Percentiles rank a stretch among this genome's conserved stretches.
These are phyloP conservation scores for Trichoderma reesei DNA, from an alignment of 495 filamentous ascomycete genomes.

Conservation along the genomic window DNA sequence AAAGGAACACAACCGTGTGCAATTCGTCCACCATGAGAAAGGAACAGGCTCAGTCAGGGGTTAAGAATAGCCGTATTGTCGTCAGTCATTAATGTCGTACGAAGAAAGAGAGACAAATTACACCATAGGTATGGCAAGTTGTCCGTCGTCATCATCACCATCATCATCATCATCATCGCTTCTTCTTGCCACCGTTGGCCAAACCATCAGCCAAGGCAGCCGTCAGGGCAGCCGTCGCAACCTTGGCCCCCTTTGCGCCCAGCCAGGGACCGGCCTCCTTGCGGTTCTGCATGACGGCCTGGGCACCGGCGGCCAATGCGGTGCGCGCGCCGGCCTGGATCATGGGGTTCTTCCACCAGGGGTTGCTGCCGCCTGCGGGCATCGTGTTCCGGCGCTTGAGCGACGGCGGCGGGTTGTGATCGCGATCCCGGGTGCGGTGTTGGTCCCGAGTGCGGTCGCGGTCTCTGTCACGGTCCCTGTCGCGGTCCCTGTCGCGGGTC, in stretches of 20 bases:
- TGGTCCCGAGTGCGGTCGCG: background rate
- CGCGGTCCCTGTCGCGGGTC: background rate
- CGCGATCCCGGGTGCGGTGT: background rate
- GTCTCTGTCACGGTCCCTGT: background rate
- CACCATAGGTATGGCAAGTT: too few species aligned
- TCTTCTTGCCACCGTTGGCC: background rate
- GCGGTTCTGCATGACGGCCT: slow-evolving; percentile 1
- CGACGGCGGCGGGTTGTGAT: background rate
- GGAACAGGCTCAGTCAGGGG: too few species aligned
- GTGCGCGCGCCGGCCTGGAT: background rate
- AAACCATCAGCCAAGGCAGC: slow-evolving; percentile 6
- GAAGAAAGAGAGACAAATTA: too few species aligned
- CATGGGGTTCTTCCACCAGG: slow-evolving; percentile 6
- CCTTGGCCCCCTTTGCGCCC: slow-evolving; percentile 9
- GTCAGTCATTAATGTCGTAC: too few species aligned
- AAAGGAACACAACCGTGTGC: too few species aligned
- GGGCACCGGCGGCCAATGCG: background rate
- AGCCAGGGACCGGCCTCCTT: background rate
- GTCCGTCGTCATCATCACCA: too few species aligned
- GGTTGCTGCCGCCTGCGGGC: background rate
- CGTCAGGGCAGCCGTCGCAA: background rate
- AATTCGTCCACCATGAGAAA: too few species aligned
- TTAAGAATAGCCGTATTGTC: too few species aligned
- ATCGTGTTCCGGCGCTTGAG: background rate
- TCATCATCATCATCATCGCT: too few species aligned